Percentiles rank a stretch among this genome's conserved stretches.
phyloP scores from a whole-genome alignment of 495 filamentous ascomycete genomes.

The Daldinia vernicosa region DNA sequence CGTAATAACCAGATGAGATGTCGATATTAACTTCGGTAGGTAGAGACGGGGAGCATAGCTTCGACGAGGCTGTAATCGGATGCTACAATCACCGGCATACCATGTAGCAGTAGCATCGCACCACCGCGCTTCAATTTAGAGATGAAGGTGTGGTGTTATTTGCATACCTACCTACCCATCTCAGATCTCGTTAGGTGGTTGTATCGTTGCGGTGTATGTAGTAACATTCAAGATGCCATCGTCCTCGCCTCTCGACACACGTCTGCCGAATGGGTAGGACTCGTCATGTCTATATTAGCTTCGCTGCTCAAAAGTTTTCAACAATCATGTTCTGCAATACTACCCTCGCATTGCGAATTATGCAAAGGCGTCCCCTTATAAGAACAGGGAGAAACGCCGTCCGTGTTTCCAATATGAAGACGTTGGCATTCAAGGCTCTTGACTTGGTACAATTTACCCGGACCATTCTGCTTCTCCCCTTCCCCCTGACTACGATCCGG shows the following conservation, averaged over 20 bases:
- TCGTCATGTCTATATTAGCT: conserved; percentile 23
- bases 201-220: conserved; percentile 5
- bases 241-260: conserved; percentile 1
- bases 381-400: conserved; percentile 31
- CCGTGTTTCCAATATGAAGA: conserved; percentile 19
- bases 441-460: conserved; percentile 29
- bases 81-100: conserved; percentile 28
- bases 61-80: conserved; percentile 22
- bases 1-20: conserved; percentile 23
- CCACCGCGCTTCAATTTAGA: conserved; percentile 12
- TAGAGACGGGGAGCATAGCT: conserved; percentile 7
- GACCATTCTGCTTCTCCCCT: conserved; percentile 19
- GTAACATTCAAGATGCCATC: conserved; percentile 26
- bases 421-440: conserved; percentile 11
- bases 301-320: conserved; percentile 1
- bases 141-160: neutral
- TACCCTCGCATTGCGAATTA: conserved; percentile 13
- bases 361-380: neutral
- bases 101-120: conserved; percentile 41
- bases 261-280: conserved; percentile 20
- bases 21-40: conserved; percentile 29
- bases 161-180: conserved; percentile 6
- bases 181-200: conserved; percentile 16
- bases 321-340: conserved; percentile 17
- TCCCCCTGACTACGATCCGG: conserved; percentile 33